Evolutionary conservation across 768 basidiomycete genomes (phyloP), one percentile per base, ranked within the genome.

Genomic region (Cystofilobasidium ferigula): DNA sequence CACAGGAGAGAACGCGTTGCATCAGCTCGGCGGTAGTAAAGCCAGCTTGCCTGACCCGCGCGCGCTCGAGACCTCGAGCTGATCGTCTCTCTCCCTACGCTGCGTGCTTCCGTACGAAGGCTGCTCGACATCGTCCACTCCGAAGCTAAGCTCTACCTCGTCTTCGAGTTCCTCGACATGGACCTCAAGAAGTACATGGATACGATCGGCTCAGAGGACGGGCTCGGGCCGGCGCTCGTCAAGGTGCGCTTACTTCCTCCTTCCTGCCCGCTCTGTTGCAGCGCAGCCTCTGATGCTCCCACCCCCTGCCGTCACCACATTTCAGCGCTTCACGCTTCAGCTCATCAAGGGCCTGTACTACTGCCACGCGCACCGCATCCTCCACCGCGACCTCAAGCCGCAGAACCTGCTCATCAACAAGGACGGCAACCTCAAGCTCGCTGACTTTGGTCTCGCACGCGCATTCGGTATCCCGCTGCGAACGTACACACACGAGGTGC

Each of bases 121-220:
- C 80, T 98, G 69, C 80, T 95, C 61, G 93, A 99, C 77, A 95
- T 98, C 71, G 89, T 98, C 4, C 94, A 98, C 74, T 87, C 87
- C 16, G 95, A 99, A 76, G 86, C 92, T 77, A 95, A 95, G 76
- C 82, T 99, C 36, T 99, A 93, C 78, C 85, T 99, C 67, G 95
- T 99, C 38, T 95, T 92, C 74, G 95, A 99, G 78, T 98, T 92
- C 77, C 82, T 99, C 63, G 93, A 99, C 74, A 86, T 93, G 65
- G 95, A 99, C 78, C 78, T 99, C 69, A 99, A 99, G 77, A 83
- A 88, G 38, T 99, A 93, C 77, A 97, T 98, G 83, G 95, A 98
- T 75, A 84, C 84, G 42, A 85, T 86, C 59, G 92, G 77, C 82
- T 74, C 83, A 81, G 73, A 79, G 78, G 76, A 77, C 34, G 78